Evolutionary conservation across 2,329 filamentous ascomycete genomes (phyloP), one percentile per base, ranked within the genome.

Genomic region (Periconia sp.): DNA sequence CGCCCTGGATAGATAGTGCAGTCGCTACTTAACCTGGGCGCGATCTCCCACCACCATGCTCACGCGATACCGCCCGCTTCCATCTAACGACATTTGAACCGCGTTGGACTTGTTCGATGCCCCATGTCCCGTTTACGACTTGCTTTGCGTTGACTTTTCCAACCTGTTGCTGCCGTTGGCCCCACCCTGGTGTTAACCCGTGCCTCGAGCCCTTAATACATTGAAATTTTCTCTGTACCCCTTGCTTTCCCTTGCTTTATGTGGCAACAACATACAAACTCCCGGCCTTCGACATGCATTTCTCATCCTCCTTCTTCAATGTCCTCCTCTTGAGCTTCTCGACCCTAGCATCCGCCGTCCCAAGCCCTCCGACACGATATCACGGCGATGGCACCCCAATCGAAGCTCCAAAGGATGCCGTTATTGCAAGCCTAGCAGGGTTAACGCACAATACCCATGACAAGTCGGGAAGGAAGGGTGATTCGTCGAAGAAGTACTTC

Each of bases 401-500:
- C 17, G 24, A 6, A 4, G 2, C 4, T 28, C n/a, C 6, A 7
- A 7, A n/a, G n/a, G 32, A 43, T 12, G 28, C 19, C 12, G 8
- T 24, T 4, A 23, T 26, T 15, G 45, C 26, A 31, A 40, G 38
- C 36, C 32, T 54, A 11, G 17, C 39, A n/a, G 46, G 40, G 17
- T 36, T 44, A 7, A 47, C 41, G 8, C 36, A 41, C 11, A 48
- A 41, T 26, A 36, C 18, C 11, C 13, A 32, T 11, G 51, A 54
- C 17, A 41, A 42, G 17, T 52, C 48, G 26, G 45, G 46, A 19
- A 40, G 38, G 24, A 16, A 13, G 15, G 52, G 52, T 10, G 54
- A 56, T 42, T 40, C 46, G 15, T 47, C 13, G 19, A 48, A 28
- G 51, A 70, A 54, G 35, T 70, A 67, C 54, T 70, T 70, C 39